Evolutionary conservation across 2,329 filamentous ascomycete species (phyloP).

Genomic region (Ophiostoma angusticollis): DNA sequence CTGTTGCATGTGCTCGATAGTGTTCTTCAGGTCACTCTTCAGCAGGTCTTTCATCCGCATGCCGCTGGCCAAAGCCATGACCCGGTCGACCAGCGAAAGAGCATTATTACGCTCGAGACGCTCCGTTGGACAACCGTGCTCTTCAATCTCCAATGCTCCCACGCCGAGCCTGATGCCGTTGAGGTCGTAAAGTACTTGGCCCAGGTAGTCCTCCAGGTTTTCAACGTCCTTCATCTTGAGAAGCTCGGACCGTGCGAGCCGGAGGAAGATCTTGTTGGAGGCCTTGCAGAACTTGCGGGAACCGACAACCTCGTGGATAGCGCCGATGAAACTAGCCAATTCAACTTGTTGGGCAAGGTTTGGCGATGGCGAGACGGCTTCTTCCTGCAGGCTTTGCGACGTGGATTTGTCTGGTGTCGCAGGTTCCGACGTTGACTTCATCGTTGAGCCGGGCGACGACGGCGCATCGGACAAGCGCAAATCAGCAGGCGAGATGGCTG

Average conservation of each 20-base stretch:
- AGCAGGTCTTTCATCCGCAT: conserved; percentile 83
- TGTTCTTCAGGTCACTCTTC: conserved; percentile 79
- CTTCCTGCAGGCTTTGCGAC: neutral
- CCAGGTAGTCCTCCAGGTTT: conserved; percentile 75
- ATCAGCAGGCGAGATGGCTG: neutral
- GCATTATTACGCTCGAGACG: conserved; percentile 70
- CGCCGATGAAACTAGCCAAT: conserved; percentile 64
- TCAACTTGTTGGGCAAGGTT: conserved; percentile 52
- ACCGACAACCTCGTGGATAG: conserved; percentile 73
- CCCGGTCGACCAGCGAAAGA: conserved; percentile 67
- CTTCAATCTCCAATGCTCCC: conserved; percentile 51
- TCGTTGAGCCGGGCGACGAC: neutral
- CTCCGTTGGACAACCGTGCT: conserved; percentile 70
- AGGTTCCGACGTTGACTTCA: neutral
- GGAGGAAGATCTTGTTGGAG: conserved; percentile 77
- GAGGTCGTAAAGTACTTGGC: conserved; percentile 72
- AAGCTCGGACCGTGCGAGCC: conserved; percentile 77
- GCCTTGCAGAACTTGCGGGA: conserved; percentile 73
- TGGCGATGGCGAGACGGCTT: neutral
- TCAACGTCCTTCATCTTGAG: conserved; percentile 62
- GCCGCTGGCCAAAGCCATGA: conserved; percentile 67
- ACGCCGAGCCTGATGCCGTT: conserved; percentile 68
- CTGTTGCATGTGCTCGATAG: conserved; percentile 87
- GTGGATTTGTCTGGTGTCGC: neutral
- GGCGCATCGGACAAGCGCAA: neutral